Base-by-base conservation (phyloP, 2,329 filamentous ascomycete species). In the Trichophyton schoenleinii region DNA sequence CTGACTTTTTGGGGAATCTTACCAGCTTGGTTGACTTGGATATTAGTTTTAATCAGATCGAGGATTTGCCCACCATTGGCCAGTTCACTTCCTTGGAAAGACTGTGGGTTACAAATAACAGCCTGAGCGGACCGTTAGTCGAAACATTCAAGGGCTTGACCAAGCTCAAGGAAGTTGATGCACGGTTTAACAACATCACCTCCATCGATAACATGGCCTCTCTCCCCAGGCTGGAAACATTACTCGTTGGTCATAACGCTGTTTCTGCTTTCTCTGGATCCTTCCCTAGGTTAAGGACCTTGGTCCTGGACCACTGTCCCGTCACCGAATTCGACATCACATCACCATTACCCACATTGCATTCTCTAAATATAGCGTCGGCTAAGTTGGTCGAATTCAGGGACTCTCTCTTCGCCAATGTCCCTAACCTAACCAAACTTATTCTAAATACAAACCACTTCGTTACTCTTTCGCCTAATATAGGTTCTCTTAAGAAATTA, bases 361-460 rank as follows among this genome's bases (percentile, higher is more conserved):
- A 90, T 65, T 85, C 87, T 18, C 80, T 99, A 59, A 97, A 96
- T 68, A 79, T 99, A 61, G 94, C 91, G 5, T 92, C 91, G 60
- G 91, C 88, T 4, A 96, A 97, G 73, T 79, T 99, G 49, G 88
- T 91, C 1, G 89, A 91, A 69, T 86, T 99, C 59, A 84, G 84
- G 6, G 94, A 96, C 70, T 86, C 88, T 53, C 83, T 92, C 13
- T 97, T 96, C 70, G 86, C 87, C 66, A 91, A 92, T 70, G 86
- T 97, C 76, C 83, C 88, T 7, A 94, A 91, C 67, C 75, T 99
- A 52, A 89, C 92, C 62, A 91, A 91, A 68, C 81, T 99, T 22
- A 87, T 92, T 18, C 80, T 99, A 60, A 92, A 96, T 75, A 91
- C 89, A 71, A 99, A 99, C 69, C 95, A 96, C 71, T 95, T 99